phyloP scores from a whole-genome alignment of 1,284 basidiomycete genomes.

The Puccinia horiana region DNA sequence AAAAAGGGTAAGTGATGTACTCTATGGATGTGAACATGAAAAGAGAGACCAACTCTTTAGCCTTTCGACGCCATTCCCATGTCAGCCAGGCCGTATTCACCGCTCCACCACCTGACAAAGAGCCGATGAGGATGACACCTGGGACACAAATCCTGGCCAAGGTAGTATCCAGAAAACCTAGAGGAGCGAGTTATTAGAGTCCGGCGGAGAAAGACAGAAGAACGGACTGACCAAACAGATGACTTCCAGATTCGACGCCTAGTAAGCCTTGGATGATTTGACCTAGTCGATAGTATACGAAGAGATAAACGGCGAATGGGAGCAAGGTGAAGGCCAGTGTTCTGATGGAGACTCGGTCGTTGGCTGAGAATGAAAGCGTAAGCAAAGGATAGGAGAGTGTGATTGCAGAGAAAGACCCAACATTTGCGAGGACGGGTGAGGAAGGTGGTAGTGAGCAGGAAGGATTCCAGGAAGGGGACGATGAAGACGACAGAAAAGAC shows the following conservation, averaged over 20 bases:
- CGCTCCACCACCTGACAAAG: constrained; percentile 60
- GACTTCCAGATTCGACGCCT: constrained; percentile 54
- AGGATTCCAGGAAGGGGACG: constrained; percentile 40
- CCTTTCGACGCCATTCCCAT: constrained; percentile 57
- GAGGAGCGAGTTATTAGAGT: background rate
- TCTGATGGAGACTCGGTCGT: constrained; percentile 43
- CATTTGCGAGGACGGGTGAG: constrained; percentile 8
- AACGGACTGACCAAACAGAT: constrained; percentile 52
- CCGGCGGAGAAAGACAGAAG: background rate
- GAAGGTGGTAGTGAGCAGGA: constrained; percentile 32
- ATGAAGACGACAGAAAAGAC: constrained; percentile 56
- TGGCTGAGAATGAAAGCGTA: constrained; percentile 52
- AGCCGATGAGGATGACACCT: constrained; percentile 60
- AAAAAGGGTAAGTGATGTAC: background rate
- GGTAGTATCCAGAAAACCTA: constrained; percentile 55
- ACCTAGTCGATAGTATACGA: constrained; percentile 55
- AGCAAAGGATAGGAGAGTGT: constrained; percentile 49
- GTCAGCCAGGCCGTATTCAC: constrained; percentile 60
- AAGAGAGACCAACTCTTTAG: constrained; percentile 52
- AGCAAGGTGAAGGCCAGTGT: constrained; percentile 53
- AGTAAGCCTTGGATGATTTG: constrained; percentile 52
- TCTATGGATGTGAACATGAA: background rate
- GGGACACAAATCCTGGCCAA: constrained; percentile 59
- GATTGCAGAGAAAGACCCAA: background rate
- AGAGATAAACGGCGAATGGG: constrained; percentile 55